A percentile compares a stretch with the other conserved stretches of the same genome.
These are phyloP conservation scores for Chaetomium globosum DNA, from an alignment of 2,329 filamentous ascomycete species.

Conservation along the genomic window DNA sequence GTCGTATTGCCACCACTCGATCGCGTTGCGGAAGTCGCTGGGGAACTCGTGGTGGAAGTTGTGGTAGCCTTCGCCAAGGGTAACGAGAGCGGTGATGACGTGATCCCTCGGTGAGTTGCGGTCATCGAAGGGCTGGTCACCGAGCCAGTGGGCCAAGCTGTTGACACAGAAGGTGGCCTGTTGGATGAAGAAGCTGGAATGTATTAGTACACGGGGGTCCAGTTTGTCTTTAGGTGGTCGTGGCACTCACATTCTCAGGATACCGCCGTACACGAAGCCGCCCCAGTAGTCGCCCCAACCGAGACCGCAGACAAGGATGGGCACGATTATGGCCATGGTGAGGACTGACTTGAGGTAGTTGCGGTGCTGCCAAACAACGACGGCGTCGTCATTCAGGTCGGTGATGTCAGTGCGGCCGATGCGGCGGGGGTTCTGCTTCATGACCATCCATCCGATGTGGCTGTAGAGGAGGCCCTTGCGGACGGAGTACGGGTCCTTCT, in stretches of 20 bases:
- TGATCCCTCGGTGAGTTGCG: conserved; percentile 89
- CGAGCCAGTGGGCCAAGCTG: conserved; percentile 86
- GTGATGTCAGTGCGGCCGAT: conserved; percentile 87
- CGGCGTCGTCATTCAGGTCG: conserved; percentile 81
- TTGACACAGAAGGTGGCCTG: conserved; percentile 94
- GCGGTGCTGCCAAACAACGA: conserved; percentile 86
- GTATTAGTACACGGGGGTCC: conserved; percentile 8
- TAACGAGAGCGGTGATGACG: conserved; percentile 81
- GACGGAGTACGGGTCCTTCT: conserved; percentile 89
- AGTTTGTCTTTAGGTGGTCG: conserved; percentile 46
- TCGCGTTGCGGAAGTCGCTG: conserved; percentile 89
- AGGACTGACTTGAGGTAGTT: conserved; percentile 81
- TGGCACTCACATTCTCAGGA: conserved; percentile 83
- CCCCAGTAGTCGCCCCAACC: conserved; percentile 80
- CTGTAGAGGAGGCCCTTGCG: conserved; percentile 85
- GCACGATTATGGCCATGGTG: conserved; percentile 75
- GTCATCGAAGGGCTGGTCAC: conserved; percentile 90
- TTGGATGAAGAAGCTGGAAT: conserved; percentile 72
- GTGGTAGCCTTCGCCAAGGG: conserved; percentile 84
- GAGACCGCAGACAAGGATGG: conserved; percentile 73
- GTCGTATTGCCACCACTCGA: conserved; percentile 89
- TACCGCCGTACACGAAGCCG: conserved; percentile 82
- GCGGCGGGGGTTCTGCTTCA: conserved; percentile 90
- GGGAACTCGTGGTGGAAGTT: conserved; percentile 97
- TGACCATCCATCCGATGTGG: conserved; percentile 86